phyloP scores from a whole-genome alignment of 2,329 filamentous ascomycete species.

The Cladophialophora yegresii region DNA sequence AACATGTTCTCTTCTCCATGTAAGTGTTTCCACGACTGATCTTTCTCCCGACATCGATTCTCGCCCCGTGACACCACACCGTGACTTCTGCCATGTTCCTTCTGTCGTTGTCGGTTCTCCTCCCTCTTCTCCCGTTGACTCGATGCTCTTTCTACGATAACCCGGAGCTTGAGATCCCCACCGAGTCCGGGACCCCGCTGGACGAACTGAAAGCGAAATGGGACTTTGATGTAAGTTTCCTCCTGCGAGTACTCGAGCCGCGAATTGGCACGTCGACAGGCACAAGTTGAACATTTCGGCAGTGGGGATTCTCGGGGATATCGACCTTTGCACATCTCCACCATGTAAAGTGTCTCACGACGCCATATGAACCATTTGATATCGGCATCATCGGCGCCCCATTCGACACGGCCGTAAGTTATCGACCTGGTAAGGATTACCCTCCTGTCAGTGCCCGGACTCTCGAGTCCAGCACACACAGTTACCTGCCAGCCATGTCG shows the following conservation, averaged over 20 bases:
- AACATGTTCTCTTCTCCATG: not conserved
- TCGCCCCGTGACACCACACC: not conserved
- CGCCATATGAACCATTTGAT: slow-evolving; percentile 64
- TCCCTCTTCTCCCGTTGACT: slow-evolving; percentile 22
- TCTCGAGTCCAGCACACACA: slow-evolving; percentile 1
- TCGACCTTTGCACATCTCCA: slow-evolving; percentile 72
- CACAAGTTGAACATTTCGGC: not conserved
- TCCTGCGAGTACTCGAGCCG: too few relatives aligned
- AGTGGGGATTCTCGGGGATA: slow-evolving; percentile 72
- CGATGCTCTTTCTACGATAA: slow-evolving; percentile 45
- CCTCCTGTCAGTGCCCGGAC: not conserved
- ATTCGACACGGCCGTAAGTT: slow-evolving; percentile 73
- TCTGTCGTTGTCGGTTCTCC: slow-evolving; percentile 9
- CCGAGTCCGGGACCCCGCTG: slow-evolving; percentile 39
- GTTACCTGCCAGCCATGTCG: not conserved
- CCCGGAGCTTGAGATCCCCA: slow-evolving; percentile 43
- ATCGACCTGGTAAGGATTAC: slow-evolving; percentile 60
- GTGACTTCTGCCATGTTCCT: slow-evolving; percentile 1
- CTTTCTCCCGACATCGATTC: not conserved
- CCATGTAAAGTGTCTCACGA: slow-evolving; percentile 69
- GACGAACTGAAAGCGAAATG: slow-evolving; percentile 52
- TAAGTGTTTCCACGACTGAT: not conserved
- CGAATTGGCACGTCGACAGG: not conserved
- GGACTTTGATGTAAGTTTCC: slow-evolving; percentile 48
- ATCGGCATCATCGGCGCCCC: slow-evolving; percentile 72